Evolutionary conservation across 2,329 filamentous ascomycete genomes (phyloP).

Genomic region (Trichoderma sp.): DNA sequence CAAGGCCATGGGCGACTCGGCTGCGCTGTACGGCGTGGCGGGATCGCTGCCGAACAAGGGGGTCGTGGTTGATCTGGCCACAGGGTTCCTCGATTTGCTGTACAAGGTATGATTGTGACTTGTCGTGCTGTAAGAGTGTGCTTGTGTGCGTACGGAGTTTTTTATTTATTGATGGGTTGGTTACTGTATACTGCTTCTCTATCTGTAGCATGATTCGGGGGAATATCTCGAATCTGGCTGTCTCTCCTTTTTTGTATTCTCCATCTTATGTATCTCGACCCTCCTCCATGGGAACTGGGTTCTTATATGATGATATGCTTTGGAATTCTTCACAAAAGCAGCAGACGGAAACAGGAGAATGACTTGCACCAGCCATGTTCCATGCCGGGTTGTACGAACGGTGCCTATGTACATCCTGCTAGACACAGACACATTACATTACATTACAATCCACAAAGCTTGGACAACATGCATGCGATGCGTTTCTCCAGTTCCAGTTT

Average conservation of each 20-base stretch:
- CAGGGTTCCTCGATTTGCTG: slow-evolving; percentile 86
- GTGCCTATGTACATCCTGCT: background rate
- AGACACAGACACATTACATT: background rate
- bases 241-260: background rate
- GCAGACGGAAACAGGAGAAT: background rate
- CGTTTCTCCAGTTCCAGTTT: background rate
- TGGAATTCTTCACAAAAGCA: background rate
- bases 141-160: background rate
- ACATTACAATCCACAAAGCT: background rate
- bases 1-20: slow-evolving; percentile 73
- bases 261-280: background rate
- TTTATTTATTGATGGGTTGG: background rate
- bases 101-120: slow-evolving; percentile 70
- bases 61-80: slow-evolving; percentile 86
- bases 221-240: background rate
- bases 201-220: background rate
- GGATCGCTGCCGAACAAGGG: slow-evolving; percentile 95
- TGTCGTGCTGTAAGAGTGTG: background rate
- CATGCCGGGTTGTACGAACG: background rate
- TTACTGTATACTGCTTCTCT: background rate
- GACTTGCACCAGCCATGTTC: background rate
- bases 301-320: background rate
- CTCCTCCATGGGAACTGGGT: background rate
- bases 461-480: background rate
- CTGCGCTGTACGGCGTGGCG: slow-evolving; percentile 91